Percentiles rank a stretch among this genome's conserved stretches.
These are phyloP conservation scores for Ceratobasidium sp. DNA, from an alignment of 1,284 basidiomycete species.

Conservation along the genomic window DNA sequence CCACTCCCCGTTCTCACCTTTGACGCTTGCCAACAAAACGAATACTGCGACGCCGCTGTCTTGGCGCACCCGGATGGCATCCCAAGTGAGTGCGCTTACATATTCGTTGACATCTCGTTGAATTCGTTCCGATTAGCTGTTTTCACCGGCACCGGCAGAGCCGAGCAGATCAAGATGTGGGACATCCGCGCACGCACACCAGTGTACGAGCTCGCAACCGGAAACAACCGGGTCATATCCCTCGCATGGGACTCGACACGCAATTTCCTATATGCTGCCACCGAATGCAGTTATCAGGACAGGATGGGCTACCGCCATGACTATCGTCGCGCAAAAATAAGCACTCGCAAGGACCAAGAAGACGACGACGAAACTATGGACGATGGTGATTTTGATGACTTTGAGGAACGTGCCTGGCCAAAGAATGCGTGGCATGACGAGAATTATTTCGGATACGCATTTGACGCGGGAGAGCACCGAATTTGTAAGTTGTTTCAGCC, in stretches of 20 bases:
- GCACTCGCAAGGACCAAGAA: background rate
- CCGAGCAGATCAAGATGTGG: slow-evolving; percentile 36
- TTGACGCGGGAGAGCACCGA: slow-evolving; percentile 36
- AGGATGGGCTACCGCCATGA: slow-evolving; percentile 38
- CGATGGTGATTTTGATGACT: slow-evolving; percentile 31
- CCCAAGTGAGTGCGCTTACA: slow-evolving; percentile 10
- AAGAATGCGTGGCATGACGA: slow-evolving; percentile 38
- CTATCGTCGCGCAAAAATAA: slow-evolving; percentile 23
- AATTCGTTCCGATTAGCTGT: background rate
- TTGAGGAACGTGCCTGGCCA: slow-evolving; percentile 33
- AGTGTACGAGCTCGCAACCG: slow-evolving; percentile 43
- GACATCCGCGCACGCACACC: slow-evolving; percentile 35
- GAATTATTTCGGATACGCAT: slow-evolving; percentile 34
- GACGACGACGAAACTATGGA: slow-evolving; percentile 40
- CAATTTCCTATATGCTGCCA: slow-evolving; percentile 31
- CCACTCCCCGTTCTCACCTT: slow-evolving; percentile 37
- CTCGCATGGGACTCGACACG: slow-evolving; percentile 35
- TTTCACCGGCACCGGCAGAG: slow-evolving; percentile 23
- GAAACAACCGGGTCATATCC: slow-evolving; percentile 37
- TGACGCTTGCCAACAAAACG: slow-evolving; percentile 5
- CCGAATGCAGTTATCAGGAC: slow-evolving; percentile 35
- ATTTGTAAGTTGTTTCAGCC: slow-evolving; percentile 25
- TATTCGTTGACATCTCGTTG: background rate
- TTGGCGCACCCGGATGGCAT: slow-evolving; percentile 21
- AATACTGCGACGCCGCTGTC: background rate